Conservation (phyloP, 192 early-diverging fungal genomes). For the Backusella sp. region DNA sequence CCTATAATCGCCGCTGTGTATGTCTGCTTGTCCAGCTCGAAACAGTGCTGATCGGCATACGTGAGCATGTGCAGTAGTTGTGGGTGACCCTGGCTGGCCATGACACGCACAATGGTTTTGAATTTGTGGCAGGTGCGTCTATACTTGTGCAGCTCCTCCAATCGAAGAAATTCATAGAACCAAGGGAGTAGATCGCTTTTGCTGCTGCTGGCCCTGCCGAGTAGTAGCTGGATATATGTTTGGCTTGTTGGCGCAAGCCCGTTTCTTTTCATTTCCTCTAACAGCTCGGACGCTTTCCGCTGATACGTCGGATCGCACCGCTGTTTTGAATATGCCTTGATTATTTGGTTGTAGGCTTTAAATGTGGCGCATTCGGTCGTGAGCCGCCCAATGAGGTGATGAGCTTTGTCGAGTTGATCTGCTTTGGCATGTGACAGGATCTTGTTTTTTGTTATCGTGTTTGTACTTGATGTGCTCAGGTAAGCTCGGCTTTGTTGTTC, state of each 20-base stretch:
- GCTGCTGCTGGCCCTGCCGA: not conserved
- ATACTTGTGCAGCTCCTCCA: not conserved
- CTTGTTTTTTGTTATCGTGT: not conserved
- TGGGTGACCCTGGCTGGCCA: not conserved
- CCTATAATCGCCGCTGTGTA: not conserved
- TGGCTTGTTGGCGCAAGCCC: not conserved
- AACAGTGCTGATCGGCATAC: not conserved
- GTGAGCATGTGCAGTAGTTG: not conserved
- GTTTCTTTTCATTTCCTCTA: not conserved
- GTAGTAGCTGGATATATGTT: not conserved
- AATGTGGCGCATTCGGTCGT: not conserved
- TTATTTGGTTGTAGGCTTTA: not conserved
- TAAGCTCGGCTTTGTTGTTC: not conserved
- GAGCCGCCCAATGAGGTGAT: not conserved
- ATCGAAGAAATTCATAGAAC: not conserved
- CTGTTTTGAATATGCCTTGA: not conserved
- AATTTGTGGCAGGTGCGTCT: not conserved
- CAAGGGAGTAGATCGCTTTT: not conserved
- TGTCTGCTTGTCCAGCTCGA: not conserved
- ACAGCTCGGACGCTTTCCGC: not conserved
- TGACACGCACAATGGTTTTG: not conserved
- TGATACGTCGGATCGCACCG: not conserved
- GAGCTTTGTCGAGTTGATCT: not conserved
- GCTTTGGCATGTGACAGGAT: constrained; percentile 2
- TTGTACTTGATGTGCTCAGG: not conserved